Conservation (phyloP, 305 asterid genomes). For the Fraxinus platypoda region DNA sequence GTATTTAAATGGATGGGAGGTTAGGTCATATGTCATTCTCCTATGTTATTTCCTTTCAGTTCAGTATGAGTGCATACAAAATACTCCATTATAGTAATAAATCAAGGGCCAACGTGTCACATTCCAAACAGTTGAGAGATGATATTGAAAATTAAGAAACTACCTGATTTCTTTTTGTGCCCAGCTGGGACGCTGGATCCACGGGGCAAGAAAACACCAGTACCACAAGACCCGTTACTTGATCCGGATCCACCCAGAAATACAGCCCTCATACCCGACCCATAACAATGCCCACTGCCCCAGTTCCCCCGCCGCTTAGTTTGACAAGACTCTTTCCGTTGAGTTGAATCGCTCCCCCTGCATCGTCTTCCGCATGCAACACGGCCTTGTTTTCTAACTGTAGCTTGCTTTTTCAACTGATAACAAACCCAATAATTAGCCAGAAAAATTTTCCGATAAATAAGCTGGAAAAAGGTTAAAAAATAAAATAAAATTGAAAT, state of each 20-base stretch:
- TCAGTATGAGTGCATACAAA: not conserved
- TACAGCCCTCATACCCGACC: conserved; percentile 76
- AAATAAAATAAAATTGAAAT: not conserved
- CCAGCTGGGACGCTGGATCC: conserved; percentile 26
- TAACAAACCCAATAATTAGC: conserved; percentile 3
- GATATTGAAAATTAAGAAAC: not conserved
- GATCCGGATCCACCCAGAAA: conserved; percentile 62
- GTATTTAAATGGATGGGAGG: too few species aligned
- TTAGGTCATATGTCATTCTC: not conserved
- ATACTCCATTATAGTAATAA: not conserved
- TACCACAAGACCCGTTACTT: conserved; percentile 47
- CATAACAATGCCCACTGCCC: conserved; percentile 27
- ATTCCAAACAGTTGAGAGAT: not conserved
- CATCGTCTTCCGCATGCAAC: conserved; percentile 32
- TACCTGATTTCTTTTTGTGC: conserved; percentile 56
- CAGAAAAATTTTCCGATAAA: not conserved
- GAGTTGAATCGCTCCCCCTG: conserved; percentile 36
- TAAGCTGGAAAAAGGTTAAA: not conserved
- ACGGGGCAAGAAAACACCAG: conserved; percentile 78
- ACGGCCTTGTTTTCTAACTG: conserved; percentile 18
- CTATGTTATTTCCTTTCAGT: not conserved
- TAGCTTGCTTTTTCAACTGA: conserved; percentile 46
- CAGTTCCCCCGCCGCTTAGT: conserved; percentile 29
- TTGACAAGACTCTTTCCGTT: conserved; percentile 25
- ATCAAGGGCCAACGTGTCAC: not conserved